A percentile compares a stretch with the other conserved stretches of the same genome.
Conservation (phyloP, 202 grass and related monocot species). For the Schoenoplectus tabernaemontani region DNA sequence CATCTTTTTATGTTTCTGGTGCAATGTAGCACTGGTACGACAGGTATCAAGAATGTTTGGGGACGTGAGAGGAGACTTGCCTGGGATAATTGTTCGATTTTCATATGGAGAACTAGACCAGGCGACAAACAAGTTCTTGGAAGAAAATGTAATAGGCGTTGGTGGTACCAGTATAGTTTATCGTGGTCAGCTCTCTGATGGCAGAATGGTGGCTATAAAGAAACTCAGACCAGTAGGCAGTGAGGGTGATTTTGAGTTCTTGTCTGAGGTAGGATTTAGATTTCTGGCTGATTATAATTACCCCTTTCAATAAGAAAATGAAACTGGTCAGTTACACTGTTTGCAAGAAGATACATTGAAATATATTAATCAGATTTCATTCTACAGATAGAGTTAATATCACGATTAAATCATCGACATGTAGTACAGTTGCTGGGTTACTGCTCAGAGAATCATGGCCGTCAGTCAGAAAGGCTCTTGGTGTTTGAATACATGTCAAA, state of each 20-base stretch:
- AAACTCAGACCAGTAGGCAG: conserved; percentile 62
- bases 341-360: not conserved
- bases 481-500: conserved; percentile 86
- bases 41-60: conserved; percentile 31
- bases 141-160: conserved; percentile 51
- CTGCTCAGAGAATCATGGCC: conserved; percentile 69
- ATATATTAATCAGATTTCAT: conserved; percentile 6
- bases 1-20: not conserved
- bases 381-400: conserved; percentile 79
- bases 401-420: conserved; percentile 85
- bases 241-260: conserved; percentile 66
- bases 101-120: conserved; percentile 64
- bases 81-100: conserved; percentile 53
- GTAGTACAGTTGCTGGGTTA: conserved; percentile 88
- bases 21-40: conserved; percentile 43
- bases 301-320: not conserved
- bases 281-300: not conserved
- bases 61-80: conserved; percentile 31
- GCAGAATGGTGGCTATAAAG: conserved; percentile 71
- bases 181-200: conserved; percentile 54
- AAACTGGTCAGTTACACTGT: not conserved
- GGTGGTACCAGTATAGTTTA: conserved; percentile 86
- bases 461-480: conserved; percentile 72
- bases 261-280: conserved; percentile 55
- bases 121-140: conserved; percentile 64